phyloP scores from a whole-genome alignment of 2,329 filamentous ascomycete genomes.

The Trichophyton simii region DNA sequence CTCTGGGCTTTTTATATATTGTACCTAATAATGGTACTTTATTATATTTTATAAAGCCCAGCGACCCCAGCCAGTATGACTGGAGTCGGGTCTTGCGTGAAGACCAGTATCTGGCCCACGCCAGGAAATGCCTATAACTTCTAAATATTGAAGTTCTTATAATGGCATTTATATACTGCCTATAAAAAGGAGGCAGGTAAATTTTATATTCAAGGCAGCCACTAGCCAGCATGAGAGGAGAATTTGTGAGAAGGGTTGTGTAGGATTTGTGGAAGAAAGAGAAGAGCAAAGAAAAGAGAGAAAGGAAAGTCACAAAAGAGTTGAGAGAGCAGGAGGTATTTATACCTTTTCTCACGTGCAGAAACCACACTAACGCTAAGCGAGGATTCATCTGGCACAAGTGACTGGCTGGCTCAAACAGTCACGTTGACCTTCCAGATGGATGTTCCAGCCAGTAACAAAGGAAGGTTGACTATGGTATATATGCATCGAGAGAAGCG shows the following conservation, averaged over 20 bases:
- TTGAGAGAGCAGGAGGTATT: neutral
- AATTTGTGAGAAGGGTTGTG: no score
- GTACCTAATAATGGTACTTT: neutral
- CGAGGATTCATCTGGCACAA: neutral
- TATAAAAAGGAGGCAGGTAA: neutral
- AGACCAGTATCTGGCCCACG: neutral
- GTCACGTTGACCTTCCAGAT: neutral
- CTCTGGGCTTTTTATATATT: neutral
- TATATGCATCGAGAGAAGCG: no score
- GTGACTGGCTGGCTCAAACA: neutral
- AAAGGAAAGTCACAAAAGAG: neutral
- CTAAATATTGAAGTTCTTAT: neutral
- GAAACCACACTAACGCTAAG: neutral
- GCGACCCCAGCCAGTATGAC: conserved; percentile 5
- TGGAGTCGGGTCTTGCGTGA: conserved; percentile 3
- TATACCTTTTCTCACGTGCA: neutral
- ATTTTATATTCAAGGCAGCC: neutral
- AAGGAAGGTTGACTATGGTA: neutral
- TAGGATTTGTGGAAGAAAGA: neutral
- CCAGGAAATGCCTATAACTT: neutral
- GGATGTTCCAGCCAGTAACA: neutral
- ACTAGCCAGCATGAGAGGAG: neutral
- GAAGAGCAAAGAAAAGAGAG: neutral
- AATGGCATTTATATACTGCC: neutral
- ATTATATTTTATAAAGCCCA: neutral